Evolutionary conservation across 768 basidiomycete species (phyloP).

Genomic region (Lactarius trivialis): DNA sequence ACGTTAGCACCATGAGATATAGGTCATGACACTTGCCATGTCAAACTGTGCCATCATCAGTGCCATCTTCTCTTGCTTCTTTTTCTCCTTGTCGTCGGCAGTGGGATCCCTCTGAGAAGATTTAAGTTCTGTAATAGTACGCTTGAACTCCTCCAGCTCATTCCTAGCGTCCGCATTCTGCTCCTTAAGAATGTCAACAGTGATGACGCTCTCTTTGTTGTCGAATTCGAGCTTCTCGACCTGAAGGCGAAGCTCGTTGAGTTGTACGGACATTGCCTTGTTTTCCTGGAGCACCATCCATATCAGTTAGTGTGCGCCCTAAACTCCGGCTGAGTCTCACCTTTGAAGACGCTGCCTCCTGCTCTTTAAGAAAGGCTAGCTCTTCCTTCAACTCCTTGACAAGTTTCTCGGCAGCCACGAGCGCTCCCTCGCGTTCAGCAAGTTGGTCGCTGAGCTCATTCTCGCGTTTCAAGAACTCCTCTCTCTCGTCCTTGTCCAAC

Average conservation of each 20-base stretch:
- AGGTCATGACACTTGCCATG: slow-evolving; percentile 48
- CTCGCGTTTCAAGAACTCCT: slow-evolving; percentile 93
- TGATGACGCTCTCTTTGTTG: slow-evolving; percentile 89
- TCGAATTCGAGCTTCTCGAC: slow-evolving; percentile 92
- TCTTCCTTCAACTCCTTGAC: slow-evolving; percentile 88
- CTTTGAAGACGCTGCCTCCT: slow-evolving; percentile 72
- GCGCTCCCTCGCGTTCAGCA: slow-evolving; percentile 83
- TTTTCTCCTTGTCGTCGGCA: slow-evolving; percentile 96
- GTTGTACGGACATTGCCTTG: slow-evolving; percentile 86
- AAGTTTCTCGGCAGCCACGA: slow-evolving; percentile 76
- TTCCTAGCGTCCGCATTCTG: slow-evolving; percentile 80
- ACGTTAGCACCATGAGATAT: slow-evolving; percentile 12
- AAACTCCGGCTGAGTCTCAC: slow-evolving; percentile 34
- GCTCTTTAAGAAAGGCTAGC: slow-evolving; percentile 83
- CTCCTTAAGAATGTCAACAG: slow-evolving; percentile 91
- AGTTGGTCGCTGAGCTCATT: slow-evolving; percentile 93
- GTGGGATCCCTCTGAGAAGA: slow-evolving; percentile 75
- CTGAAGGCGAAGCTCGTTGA: slow-evolving; percentile 88
- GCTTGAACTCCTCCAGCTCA: slow-evolving; percentile 87
- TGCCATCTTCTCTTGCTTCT: slow-evolving; percentile 99
- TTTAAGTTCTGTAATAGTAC: slow-evolving; percentile 72
- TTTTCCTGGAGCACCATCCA: slow-evolving; percentile 57
- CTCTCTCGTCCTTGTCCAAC: slow-evolving; percentile 92
- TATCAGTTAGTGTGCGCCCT: neutral
- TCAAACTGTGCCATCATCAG: slow-evolving; percentile 99